A percentile compares a stretch with the other conserved stretches of the same genome.
These are phyloP conservation scores for Suhomyces bokatorum DNA, from an alignment of 1,139 yeast genomes.

Conservation along the genomic window DNA sequence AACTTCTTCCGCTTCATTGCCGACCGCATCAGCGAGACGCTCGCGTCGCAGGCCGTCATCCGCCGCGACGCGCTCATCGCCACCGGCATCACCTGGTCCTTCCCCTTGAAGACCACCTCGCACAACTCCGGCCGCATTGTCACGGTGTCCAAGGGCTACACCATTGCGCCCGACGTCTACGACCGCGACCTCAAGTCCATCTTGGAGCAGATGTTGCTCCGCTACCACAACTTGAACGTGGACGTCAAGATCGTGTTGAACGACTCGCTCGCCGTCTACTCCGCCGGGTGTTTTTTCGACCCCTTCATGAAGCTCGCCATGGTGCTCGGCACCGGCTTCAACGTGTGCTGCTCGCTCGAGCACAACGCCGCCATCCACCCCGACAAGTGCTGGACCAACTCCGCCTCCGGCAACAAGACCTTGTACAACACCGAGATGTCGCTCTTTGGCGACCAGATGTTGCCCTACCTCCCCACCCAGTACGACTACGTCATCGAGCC, in stretches of 20 bases:
- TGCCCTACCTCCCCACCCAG: constrained; percentile 32
- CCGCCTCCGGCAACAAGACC: constrained; percentile 16
- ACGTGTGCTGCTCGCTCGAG: constrained; percentile 42
- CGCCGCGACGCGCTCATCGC: constrained; percentile 23
- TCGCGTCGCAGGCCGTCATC: constrained; percentile 30
- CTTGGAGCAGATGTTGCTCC: constrained; percentile 33
- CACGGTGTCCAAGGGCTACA: constrained; percentile 54
- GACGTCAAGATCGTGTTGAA: constrained; percentile 41
- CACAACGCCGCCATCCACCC: constrained; percentile 20
- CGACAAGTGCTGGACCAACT: constrained; percentile 25
- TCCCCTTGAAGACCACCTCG: constrained; percentile 49
- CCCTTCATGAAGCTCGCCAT: constrained; percentile 40
- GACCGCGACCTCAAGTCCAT: constrained; percentile 44
- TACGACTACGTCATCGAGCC: constrained; percentile 41
- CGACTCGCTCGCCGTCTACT: constrained; percentile 49
- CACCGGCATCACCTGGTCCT: constrained; percentile 60
- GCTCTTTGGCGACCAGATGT: constrained; percentile 39
- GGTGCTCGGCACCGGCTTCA: constrained; percentile 50
- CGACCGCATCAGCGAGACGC: constrained; percentile 31
- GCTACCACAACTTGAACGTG: constrained; percentile 26
- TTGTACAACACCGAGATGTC: constrained; percentile 45
- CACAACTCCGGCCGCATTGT: constrained; percentile 48
- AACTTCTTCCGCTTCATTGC: constrained; percentile 46
- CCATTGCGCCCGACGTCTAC: constrained; percentile 39
- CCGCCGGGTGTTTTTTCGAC: constrained; percentile 46